Percentiles rank a stretch among this genome's conserved stretches.
Conservation (phyloP, 2,329 filamentous ascomycete genomes). For the Botrytis fragariae region DNA sequence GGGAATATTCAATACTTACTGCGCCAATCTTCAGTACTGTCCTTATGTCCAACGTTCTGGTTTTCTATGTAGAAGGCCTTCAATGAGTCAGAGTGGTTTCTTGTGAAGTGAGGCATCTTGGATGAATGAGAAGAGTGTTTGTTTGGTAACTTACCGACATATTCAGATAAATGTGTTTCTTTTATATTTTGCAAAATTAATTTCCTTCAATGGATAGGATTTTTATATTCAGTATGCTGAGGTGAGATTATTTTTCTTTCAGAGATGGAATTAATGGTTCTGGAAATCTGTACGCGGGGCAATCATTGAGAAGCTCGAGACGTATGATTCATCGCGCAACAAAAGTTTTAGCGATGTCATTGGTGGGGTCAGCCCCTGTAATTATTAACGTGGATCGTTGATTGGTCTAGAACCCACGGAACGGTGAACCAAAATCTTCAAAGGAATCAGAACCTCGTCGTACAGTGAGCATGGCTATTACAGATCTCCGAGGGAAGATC, state of each 20-base stretch:
- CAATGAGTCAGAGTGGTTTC: constrained; percentile 26
- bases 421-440: not conserved
- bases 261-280: not conserved
- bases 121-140: not conserved
- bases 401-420: not conserved
- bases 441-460: not conserved
- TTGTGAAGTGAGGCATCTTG: constrained; percentile 16
- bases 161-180: not conserved
- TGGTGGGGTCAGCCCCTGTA: constrained; percentile 5
- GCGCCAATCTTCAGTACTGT: constrained; percentile 75
- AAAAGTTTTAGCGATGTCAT: constrained; percentile 16
- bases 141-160: constrained; percentile 18
- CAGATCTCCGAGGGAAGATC: constrained; percentile 9
- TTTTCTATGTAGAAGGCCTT: constrained; percentile 73
- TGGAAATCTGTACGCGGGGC: constrained; percentile 16
- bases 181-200: constrained; percentile 4
- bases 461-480: not conserved
- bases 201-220: not conserved
- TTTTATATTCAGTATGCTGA: constrained; percentile 6
- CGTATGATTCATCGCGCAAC: not conserved
- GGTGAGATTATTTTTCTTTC: constrained; percentile 17
- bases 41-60: constrained; percentile 72
- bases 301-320: not conserved
- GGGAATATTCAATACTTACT: constrained; percentile 54
- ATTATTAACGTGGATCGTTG: not conserved